Base-by-base conservation (phyloP, 495 filamentous ascomycete genomes). In the Podospora pseudopauciseta region DNA sequence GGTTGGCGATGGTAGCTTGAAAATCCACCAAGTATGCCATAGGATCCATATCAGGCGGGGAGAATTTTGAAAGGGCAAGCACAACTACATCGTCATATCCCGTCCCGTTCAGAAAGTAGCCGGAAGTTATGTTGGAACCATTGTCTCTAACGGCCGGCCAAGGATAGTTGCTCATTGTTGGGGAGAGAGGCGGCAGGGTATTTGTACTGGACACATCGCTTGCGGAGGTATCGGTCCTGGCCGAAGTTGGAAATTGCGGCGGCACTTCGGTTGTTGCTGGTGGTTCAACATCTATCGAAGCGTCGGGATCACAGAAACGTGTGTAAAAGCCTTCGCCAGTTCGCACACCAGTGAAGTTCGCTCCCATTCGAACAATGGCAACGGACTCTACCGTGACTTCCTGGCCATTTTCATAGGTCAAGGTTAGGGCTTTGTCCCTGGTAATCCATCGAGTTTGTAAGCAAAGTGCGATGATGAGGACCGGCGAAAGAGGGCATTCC, bases 1-100 rank as follows among this genome's bases (percentile, higher is more conserved):
- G 84, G 0, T 72, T 63, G 26, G 74, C 70, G 13, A 78, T 75
- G 0, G 78, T 75, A 6, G 73, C 65, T 65, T 82, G 80, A 71
- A 85, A 84, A 20, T 71, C 20, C 65, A 65, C 2, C 57, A 73
- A 27, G 73, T 82, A 76, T 5, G 70, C 58, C 58, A 18, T 60
- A 15, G n/a, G 34, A 39, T 57, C 57, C 19, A 67, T 32, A 49
- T 65, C 63, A 55, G 53, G 65, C 2, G 74, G 74, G 4, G 53
- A 64, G 60, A 79, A 80, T 0, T 66, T 56, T 0, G 73, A 54
- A 20, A 79, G 65, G 0, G 73, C 70, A 15, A 82, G 66, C 1
- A 82, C 77, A 3, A 78, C 81, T 4, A 80, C 75, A 56, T 79
- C 77, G 0, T 79, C 72, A 65, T 82, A 84, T 0, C 75, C 80